Evolutionary conservation across 2,329 filamentous ascomycete species (phyloP), one percentile per base, ranked within the genome.

Genomic region (Neonectria magnoliae): DNA sequence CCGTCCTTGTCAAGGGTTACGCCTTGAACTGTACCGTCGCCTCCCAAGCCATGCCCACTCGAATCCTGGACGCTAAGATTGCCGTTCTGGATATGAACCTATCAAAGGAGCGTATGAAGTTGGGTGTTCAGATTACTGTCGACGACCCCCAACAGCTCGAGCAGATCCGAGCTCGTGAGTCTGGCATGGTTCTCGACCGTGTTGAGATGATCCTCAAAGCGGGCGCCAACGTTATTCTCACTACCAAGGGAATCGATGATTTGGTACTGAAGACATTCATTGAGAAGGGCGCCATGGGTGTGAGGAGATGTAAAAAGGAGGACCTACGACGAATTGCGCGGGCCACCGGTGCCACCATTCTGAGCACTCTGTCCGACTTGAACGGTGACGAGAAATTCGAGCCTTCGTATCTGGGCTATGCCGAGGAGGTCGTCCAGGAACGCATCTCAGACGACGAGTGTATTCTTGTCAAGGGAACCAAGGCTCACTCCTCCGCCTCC

Each of bases 301-400:
- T 99, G 55, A 88, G 96, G 76, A 88, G 96, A 78, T 98, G 95
- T 82, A 99, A 98, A 87, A 99, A 99, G 88, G 96, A 99, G 83
- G 96, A 99, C 76, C 84, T 99, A 66, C 88, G 96, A 78, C 90
- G 96, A 74, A 98, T 99, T 82, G 96, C 96, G 64, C 97, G 92
- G 84, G 96, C 96, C 6, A 97, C 96, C 7, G 96, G 96, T 62
- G 96, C 95, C 20, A 98, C 94, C 18, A 85, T 99, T 62, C 88
- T 99, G 72, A 95, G 92, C 85, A 95, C 94, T 8, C 86, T 99
- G 52, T 98, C 96, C 5, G 97, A 99, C 79, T 85, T 99, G 69
- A 98, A 99, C 77, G 96, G 96, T 64, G 96, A 99, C 78, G 96
- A 99, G 84, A 93, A 92, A 78, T 99, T 98, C 75, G 96, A 99